A percentile compares a stretch with the other conserved stretches of the same genome.
phyloP scores from a whole-genome alignment of 805 yeast genomes.

The Saccharomycopsis selenospora region DNA sequence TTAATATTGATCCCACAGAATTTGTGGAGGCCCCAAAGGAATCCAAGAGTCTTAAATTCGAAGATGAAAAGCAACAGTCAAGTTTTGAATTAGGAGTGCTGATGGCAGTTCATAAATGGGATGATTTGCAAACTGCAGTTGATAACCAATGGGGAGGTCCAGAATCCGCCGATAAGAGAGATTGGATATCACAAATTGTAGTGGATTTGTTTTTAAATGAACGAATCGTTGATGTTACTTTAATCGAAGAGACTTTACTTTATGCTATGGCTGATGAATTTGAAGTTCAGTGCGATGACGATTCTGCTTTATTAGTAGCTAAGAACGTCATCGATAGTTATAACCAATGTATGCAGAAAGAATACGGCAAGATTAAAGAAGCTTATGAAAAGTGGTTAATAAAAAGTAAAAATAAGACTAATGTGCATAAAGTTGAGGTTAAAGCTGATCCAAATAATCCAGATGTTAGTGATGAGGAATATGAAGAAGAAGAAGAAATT shows the following conservation, averaged over 20 bases:
- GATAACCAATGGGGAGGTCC: slow-evolving; percentile 96
- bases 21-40: slow-evolving; percentile 48
- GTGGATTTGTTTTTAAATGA: slow-evolving; percentile 66
- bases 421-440: slow-evolving; percentile 37
- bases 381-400: slow-evolving; percentile 53
- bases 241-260: slow-evolving; percentile 76
- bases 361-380: slow-evolving; percentile 50
- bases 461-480: slow-evolving; percentile 42
- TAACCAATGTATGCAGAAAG: slow-evolving; percentile 48
- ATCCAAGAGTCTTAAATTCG: slow-evolving; percentile 33
- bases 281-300: slow-evolving; percentile 83
- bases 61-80: slow-evolving; percentile 64
- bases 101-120: slow-evolving; percentile 89
- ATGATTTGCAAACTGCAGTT: slow-evolving; percentile 79
- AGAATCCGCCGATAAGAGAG: slow-evolving; percentile 82
- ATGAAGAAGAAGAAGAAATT: slow-evolving; percentile 38
- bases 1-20: slow-evolving; percentile 35
- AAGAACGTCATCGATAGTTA: slow-evolving; percentile 57
- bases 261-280: slow-evolving; percentile 95
- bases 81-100: slow-evolving; percentile 90
- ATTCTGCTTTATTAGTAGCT: slow-evolving; percentile 72
- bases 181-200: slow-evolving; percentile 83
- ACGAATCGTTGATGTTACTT: slow-evolving; percentile 62
- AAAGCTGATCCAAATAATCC: slow-evolving; percentile 57
- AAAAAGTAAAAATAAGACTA: slow-evolving; percentile 35